A percentile compares a stretch with the other conserved stretches of the same genome.
Evolutionary conservation across 768 basidiomycete species (phyloP).

Genomic region (Chalciporus piperatus): DNA sequence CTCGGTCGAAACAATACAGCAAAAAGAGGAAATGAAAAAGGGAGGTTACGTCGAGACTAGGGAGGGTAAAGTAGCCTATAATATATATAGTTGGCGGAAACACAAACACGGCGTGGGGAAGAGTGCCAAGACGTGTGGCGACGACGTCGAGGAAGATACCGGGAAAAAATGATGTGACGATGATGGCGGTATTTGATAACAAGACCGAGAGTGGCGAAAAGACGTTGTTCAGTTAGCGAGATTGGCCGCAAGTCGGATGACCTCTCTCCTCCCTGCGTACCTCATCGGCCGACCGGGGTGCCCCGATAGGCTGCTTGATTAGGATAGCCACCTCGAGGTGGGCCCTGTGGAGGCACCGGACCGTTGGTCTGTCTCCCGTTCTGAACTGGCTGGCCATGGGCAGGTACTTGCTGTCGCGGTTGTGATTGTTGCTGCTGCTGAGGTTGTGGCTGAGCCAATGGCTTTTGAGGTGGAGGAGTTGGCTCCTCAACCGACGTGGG

Average conservation of each 20-base stretch:
- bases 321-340: constrained; percentile 21
- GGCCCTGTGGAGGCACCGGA: constrained; percentile 18
- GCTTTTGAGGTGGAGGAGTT: constrained; percentile 45
- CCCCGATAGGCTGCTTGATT: constrained; percentile 28
- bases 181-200: constrained; percentile 13
- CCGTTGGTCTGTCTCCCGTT: constrained; percentile 31
- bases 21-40: constrained; percentile 1
- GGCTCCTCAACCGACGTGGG: constrained; percentile 51
- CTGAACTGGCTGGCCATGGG: constrained; percentile 22
- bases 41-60: constrained; percentile 22
- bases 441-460: constrained; percentile 31
- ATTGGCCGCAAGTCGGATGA: constrained; percentile 14
- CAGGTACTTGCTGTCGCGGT: constrained; percentile 25
- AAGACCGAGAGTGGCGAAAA: constrained; percentile 16
- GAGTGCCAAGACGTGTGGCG: constrained; percentile 14
- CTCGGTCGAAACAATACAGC: background rate
- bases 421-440: constrained; percentile 24
- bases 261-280: background rate
- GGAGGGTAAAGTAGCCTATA: constrained; percentile 23
- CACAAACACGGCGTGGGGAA: constrained; percentile 19
- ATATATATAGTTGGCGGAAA: constrained; percentile 27
- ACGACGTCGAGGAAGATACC: constrained; percentile 9
- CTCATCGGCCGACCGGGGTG: constrained; percentile 29
- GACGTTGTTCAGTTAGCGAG: constrained; percentile 7
- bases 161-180: constrained; percentile 8